phyloP scores from a whole-genome alignment of 2,329 filamentous ascomycete genomes.

The Ophiostoma populinum region DNA sequence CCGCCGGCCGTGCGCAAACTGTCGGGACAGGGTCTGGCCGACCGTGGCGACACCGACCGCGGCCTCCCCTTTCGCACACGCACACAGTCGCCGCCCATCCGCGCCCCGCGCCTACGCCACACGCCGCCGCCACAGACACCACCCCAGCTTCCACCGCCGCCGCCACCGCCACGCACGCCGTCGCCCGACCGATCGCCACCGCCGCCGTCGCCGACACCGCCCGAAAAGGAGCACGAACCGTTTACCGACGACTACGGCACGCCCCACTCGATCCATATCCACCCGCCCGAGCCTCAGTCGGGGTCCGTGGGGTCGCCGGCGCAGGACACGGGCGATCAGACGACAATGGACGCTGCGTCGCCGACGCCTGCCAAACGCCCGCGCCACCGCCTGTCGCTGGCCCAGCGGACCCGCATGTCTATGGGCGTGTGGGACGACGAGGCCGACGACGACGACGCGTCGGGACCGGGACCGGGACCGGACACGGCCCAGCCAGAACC shows the following conservation, averaged over 20 bases:
- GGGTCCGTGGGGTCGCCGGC: constrained; percentile 21
- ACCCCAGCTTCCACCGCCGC: background rate
- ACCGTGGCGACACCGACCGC: no score
- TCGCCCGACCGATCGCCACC: constrained; percentile 6
- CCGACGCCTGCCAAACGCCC: constrained; percentile 39
- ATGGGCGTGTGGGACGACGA: constrained; percentile 41
- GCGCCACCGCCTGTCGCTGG: constrained; percentile 43
- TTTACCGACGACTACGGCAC: constrained; percentile 2
- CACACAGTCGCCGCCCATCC: constrained; percentile 6
- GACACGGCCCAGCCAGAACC: constrained; percentile 5
- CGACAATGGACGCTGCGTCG: constrained; percentile 35
- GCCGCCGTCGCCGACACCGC: background rate
- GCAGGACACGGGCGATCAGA: constrained; percentile 36
- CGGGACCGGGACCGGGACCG: no score
- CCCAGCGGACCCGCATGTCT: constrained; percentile 65
- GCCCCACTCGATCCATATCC: constrained; percentile 4
- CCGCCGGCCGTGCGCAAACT: constrained; percentile 1
- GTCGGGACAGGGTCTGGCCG: constrained; percentile 2
- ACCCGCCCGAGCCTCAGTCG: constrained; percentile 1
- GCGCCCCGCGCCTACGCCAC: background rate
- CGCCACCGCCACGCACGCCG: constrained; percentile 2
- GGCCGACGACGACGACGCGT: constrained; percentile 8
- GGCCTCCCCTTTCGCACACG: constrained; percentile 2
- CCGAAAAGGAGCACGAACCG: background rate
- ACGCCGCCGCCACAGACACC: background rate